Evolutionary conservation across 164 flowering plant genomes (phyloP), one percentile per base, ranked within the genome.

Genomic region (Aristolochia californica): DNA sequence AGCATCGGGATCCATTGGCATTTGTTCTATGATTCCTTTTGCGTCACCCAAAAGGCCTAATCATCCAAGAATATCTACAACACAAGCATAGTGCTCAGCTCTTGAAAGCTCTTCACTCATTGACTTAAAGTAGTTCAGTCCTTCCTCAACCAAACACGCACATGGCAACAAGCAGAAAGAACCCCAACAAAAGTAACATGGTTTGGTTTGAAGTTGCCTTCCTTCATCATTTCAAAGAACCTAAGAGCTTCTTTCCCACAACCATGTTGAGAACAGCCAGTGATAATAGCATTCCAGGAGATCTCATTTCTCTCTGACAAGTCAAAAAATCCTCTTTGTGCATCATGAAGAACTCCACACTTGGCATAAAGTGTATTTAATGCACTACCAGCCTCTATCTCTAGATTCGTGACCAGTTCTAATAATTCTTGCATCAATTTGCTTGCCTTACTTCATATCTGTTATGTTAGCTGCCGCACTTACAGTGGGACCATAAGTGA

Each of bases 151-250:
- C 55, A 69, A 61, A n/a, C n/a, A 48, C 73, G 73, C 17, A 72
- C 73, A 57, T 72, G 76, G 55, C 76, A 69, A 57, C 76, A 72
- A 62, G 76, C 73, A 10, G 76, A 66, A 28, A 72, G 43, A n/a
- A 69, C 63, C 43, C 73, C 68, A 24, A 72, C 68, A 66, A 72
- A 72, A 2, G 76, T 69, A 40, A 72, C 65, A 48, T 66, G 65
- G 38, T 64, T 68, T n/a, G 75, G 75, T 20, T 15, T 61, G 16
- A 54, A 53, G 20, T 63, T 68, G 34, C 34, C 12, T 43, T 16
- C 48, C 49, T 67, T 67, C 75, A 72, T 72, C 68, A 57, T 53
- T 58, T 68, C 64, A 54, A 72, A 72, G 53, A 72, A 61, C 48
- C 61, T 47, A 16, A 72, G 62, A 22, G 75, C 68, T 55, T 72